Evolutionary conservation across 2,329 filamentous ascomycete genomes (phyloP), one percentile per base, ranked within the genome.

Genomic region (Arachnopeziza araneosa): DNA sequence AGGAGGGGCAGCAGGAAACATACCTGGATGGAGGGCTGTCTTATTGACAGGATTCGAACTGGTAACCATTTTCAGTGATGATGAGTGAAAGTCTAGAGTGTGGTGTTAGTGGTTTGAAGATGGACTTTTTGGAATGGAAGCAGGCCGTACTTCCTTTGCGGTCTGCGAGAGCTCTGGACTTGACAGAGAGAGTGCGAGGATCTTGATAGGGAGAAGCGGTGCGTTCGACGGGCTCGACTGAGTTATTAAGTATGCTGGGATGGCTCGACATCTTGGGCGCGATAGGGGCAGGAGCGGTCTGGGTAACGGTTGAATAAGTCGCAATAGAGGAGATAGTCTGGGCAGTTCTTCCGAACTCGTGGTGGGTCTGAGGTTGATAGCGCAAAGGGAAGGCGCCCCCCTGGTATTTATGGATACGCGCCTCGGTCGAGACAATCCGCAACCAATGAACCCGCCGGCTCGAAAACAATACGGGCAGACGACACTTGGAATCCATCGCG

Each of bases 41-140:
- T 67, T 68, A 60, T 71, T 71, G 58, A 71, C 67, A 19, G 66
- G 66, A 57, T 67, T 67, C 1, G 44, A 50, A 23, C 60, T 30
- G 60, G 66, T 63, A 62, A 69, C 65, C 67, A 70, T 69, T 55
- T 66, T 71, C 64, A 67, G 66, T 44, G 68, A 70, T 55, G 69
- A 69, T 59, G 59, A 67, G 61, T 68, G 60, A 56, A 56, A 67
- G 48, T 66, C 24, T 23, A 22, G 22, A 22, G 50, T 2, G 21
- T n/a, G 1, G 14, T 10, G 14, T 52, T 52, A 23, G 21, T 23
- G 7, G 49, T n/a, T 51, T 12, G 19, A 52, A 22, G n/a, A 52
- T 8, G 36, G 17, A 14, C 5, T 5, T 4, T 44, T 19, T 44
- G 36, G 17, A 19, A 12, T 44, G 17, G 36, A 14, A 44, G 12